Evolutionary conservation across 371 early-diverging fungal genomes (phyloP).

Genomic region (Parasitella parasitica): DNA sequence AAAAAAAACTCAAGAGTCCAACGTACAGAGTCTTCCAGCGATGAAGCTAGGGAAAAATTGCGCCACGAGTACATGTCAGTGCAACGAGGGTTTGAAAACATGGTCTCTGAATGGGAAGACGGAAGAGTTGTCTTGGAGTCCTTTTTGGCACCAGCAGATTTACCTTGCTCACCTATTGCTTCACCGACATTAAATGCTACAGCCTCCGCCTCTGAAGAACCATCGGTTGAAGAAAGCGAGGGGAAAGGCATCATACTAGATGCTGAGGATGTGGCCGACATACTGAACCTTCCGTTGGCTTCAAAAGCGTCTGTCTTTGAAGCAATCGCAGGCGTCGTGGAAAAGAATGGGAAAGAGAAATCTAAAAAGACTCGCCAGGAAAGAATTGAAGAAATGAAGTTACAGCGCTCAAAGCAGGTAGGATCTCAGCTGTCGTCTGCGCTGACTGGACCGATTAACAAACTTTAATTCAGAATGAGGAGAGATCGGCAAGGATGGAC

Average conservation of each 20-base stretch:
- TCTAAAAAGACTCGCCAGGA: slow-evolving; percentile 57
- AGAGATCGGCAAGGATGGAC: slow-evolving; percentile 31
- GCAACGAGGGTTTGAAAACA: slow-evolving; percentile 35
- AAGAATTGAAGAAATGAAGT: slow-evolving; percentile 57
- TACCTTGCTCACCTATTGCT: slow-evolving; percentile 13
- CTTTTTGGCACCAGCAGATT: slow-evolving; percentile 28
- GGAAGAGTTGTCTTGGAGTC: slow-evolving; percentile 34
- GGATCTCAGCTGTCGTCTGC: not conserved
- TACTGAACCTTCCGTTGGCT: slow-evolving; percentile 38
- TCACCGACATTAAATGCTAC: not conserved
- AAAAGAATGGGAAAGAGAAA: slow-evolving; percentile 27
- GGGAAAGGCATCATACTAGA: slow-evolving; percentile 24
- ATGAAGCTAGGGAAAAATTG: slow-evolving; percentile 21
- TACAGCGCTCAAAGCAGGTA: slow-evolving; percentile 53
- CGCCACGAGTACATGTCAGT: slow-evolving; percentile 39
- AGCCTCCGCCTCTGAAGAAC: not conserved
- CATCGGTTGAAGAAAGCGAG: slow-evolving; percentile 21
- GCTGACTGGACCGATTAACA: not conserved
- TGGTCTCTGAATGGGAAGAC: slow-evolving; percentile 44
- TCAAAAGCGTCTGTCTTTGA: slow-evolving; percentile 49
- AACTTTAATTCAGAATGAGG: slow-evolving; percentile 23
- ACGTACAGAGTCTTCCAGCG: not conserved
- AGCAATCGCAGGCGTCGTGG: slow-evolving; percentile 41
- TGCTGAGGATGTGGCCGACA: slow-evolving; percentile 38
- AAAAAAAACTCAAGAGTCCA: not conserved